These are phyloP conservation scores for Fonsecaea pedrosoi DNA, from an alignment of 2,329 filamentous ascomycete genomes.

Conservation along the genomic window DNA sequence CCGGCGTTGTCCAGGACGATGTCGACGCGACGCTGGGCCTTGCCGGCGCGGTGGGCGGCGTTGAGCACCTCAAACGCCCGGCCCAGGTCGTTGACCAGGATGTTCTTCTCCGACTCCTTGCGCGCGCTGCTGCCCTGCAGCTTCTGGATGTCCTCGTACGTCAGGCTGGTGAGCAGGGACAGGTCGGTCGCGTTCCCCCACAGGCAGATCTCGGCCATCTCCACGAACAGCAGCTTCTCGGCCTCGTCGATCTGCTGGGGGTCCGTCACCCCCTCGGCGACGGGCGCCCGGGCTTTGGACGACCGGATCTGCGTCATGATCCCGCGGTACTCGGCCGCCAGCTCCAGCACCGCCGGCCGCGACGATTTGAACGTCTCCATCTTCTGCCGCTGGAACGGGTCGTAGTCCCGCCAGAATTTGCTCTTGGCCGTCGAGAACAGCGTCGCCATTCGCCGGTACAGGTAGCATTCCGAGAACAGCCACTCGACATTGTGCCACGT, in stretches of 20 bases:
- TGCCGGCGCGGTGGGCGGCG: conserved; percentile 64
- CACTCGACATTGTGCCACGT: conserved; percentile 83
- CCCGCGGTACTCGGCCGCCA: conserved; percentile 40
- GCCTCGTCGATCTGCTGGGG: conserved; percentile 55
- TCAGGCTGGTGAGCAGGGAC: conserved; percentile 42
- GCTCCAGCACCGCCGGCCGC: conserved; percentile 41
- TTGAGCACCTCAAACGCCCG: conserved; percentile 73
- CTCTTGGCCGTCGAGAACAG: conserved; percentile 72
- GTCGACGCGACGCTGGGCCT: conserved; percentile 78
- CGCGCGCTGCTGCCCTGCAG: conserved; percentile 87
- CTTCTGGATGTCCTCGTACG: conserved; percentile 85
- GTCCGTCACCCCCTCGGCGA: conserved; percentile 41
- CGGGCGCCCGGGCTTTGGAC: conserved; percentile 52
- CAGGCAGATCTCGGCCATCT: conserved; percentile 46
- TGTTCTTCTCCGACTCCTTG: conserved; percentile 88
- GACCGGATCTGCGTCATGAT: conserved; percentile 38
- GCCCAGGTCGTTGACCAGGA: conserved; percentile 83
- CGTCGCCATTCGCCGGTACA: conserved; percentile 81
- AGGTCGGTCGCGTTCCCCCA: conserved; percentile 48
- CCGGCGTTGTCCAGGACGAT: conserved; percentile 97
- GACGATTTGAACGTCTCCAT: conserved; percentile 42
- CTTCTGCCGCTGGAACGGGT: conserved; percentile 44
- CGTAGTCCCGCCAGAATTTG: conserved; percentile 81
- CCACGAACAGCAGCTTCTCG: conserved; percentile 43
- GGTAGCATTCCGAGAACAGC: conserved; percentile 93